These are phyloP conservation scores for Wickerhamiella parazyma DNA, from an alignment of 805 yeast genomes.

Conservation along the genomic window DNA sequence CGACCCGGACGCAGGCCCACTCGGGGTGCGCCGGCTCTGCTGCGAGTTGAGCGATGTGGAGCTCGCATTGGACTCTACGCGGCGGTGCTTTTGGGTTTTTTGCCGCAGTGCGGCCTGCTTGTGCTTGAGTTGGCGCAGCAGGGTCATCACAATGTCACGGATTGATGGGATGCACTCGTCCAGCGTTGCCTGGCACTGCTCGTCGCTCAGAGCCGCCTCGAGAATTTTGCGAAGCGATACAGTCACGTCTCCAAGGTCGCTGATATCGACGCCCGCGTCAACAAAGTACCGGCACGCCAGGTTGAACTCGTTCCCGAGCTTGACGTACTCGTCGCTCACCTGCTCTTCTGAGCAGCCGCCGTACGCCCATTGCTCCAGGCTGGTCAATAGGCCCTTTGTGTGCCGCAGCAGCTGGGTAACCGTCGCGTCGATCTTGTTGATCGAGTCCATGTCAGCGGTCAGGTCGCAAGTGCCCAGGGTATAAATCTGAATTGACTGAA, in stretches of 20 bases:
- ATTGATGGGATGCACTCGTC: conserved; percentile 74
- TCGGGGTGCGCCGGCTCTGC: conserved; percentile 1
- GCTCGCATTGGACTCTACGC: conserved; percentile 6
- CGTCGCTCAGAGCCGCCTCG: conserved; percentile 74
- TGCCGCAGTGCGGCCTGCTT: conserved; percentile 49
- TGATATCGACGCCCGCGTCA: conserved; percentile 61
- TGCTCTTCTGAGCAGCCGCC: conserved; percentile 64
- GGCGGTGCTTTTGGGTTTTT: background rate
- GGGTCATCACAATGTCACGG: conserved; percentile 67
- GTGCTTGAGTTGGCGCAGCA: conserved; percentile 64
- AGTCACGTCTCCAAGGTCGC: conserved; percentile 84
- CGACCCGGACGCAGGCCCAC: conserved; percentile 5
- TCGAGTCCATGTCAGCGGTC: background rate
- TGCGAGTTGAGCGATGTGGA: background rate
- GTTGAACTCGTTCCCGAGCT: conserved; percentile 85
- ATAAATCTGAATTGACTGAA: no score
- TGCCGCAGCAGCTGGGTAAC: conserved; percentile 62
- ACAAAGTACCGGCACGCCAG: conserved; percentile 70
- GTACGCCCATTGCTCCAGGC: conserved; percentile 81
- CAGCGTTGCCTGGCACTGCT: conserved; percentile 69
- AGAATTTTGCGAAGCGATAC: conserved; percentile 60
- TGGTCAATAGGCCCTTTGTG: conserved; percentile 76
- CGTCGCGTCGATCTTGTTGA: conserved; percentile 11
- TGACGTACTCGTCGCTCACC: conserved; percentile 84
- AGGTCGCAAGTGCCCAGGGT: no score